phyloP scores from a whole-genome alignment of 1,139 yeast genomes.

The Pichia sp. region DNA sequence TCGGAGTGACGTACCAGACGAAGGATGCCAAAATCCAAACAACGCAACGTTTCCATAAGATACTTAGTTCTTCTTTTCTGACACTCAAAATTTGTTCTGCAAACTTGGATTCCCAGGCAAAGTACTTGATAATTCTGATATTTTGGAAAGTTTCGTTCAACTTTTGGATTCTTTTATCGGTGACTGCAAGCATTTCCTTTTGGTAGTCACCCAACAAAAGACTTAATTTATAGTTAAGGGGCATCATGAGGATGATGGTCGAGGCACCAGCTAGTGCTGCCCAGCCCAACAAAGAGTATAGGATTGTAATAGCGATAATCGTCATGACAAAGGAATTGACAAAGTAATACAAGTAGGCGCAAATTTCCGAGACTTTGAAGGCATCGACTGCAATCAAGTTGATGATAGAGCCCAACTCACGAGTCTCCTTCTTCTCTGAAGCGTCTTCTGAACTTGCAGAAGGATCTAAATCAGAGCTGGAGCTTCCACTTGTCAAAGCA shows the following conservation, averaged over 20 bases:
- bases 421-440: conserved; percentile 33
- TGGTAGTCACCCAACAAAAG: conserved; percentile 61
- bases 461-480: too few relatives aligned
- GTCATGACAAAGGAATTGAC: conserved; percentile 72
- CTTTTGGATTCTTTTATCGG: conserved; percentile 89
- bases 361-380: conserved; percentile 84
- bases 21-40: conserved; percentile 66
- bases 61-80: conserved; percentile 65
- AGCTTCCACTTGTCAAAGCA: too few relatives aligned
- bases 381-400: conserved; percentile 96
- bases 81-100: conserved; percentile 64
- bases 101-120: conserved; percentile 93
- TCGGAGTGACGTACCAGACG: conserved; percentile 78
- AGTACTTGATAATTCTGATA: conserved; percentile 88
- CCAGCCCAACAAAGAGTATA: conserved; percentile 78
- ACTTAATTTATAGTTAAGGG: conserved; percentile 69
- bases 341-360: conserved; percentile 83
- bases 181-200: conserved; percentile 67
- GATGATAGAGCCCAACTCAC: conserved; percentile 87
- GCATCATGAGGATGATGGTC: conserved; percentile 61
- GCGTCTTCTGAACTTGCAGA: background rate
- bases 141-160: conserved; percentile 89
- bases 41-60: conserved; percentile 55
- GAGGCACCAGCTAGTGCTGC: conserved; percentile 81
- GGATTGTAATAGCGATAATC: conserved; percentile 56